These are phyloP conservation scores for Barnettozyma hawaiiensis DNA, from an alignment of 1,139 yeast species.

Conservation along the genomic window DNA sequence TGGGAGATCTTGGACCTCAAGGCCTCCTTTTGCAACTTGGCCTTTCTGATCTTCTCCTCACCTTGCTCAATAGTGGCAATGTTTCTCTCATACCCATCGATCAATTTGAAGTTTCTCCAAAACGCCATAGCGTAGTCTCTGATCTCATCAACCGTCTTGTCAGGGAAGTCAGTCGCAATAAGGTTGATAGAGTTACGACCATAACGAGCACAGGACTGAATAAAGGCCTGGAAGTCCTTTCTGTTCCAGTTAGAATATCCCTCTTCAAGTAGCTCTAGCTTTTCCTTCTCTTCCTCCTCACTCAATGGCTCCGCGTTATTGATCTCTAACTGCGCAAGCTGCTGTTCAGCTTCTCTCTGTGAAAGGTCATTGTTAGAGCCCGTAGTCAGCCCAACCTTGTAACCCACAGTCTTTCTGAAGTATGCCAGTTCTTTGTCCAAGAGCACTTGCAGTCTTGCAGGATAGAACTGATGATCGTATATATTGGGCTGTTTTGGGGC, in stretches of 20 bases:
- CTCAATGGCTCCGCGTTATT: constrained; percentile 61
- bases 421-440: constrained; percentile 62
- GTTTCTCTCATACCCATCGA: constrained; percentile 69
- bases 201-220: constrained; percentile 54
- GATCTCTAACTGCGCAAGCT: constrained; percentile 55
- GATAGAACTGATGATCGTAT: constrained; percentile 71
- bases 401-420: constrained; percentile 47
- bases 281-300: constrained; percentile 57
- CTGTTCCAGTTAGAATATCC: constrained; percentile 69
- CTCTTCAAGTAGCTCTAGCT: constrained; percentile 46
- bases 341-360: constrained; percentile 48
- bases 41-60: constrained; percentile 58
- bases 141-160: constrained; percentile 62
- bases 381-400: constrained; percentile 42
- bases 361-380: constrained; percentile 32
- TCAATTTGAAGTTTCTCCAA: constrained; percentile 58
- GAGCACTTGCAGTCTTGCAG: constrained; percentile 53
- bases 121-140: constrained; percentile 59
- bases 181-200: constrained; percentile 61
- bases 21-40: constrained; percentile 59
- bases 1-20: constrained; percentile 57
- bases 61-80: constrained; percentile 68
- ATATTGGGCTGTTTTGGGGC: constrained; percentile 66
- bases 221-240: constrained; percentile 65
- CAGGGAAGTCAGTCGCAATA: constrained; percentile 55